Evolutionary conservation across 1,284 basidiomycete species (phyloP).

Genomic region (Microbotryum violaceum): DNA sequence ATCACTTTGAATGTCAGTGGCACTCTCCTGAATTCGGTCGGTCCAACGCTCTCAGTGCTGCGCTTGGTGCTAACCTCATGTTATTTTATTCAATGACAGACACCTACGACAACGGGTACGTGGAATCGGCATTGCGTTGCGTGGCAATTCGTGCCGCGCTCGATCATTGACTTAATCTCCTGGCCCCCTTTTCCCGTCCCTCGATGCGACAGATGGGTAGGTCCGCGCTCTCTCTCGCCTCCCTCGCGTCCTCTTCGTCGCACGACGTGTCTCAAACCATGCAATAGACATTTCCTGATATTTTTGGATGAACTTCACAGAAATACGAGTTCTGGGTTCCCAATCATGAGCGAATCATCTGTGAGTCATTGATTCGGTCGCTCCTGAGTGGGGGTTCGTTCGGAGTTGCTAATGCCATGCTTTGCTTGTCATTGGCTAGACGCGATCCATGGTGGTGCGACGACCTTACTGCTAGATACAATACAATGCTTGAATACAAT

Average conservation of each 20-base stretch:
- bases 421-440: conserved; percentile 5
- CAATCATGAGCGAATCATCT: conserved; percentile 38
- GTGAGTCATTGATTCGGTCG: too few species aligned
- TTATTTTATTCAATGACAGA: not conserved
- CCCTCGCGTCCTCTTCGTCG: not conserved
- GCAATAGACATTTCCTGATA: not conserved
- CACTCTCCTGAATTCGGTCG: not conserved
- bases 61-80: too few species aligned
- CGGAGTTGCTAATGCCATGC: too few species aligned
- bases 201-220: too few species aligned
- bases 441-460: conserved; percentile 32
- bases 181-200: not conserved
- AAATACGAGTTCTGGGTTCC: conserved; percentile 39
- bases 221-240: not conserved
- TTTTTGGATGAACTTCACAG: conserved; percentile 9
- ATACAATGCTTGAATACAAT: not conserved
- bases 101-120: conserved; percentile 24
- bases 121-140: not conserved
- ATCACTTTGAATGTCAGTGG: conserved; percentile 15
- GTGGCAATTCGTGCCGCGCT: too few species aligned
- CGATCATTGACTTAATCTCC: not conserved
- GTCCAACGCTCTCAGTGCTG: not conserved
- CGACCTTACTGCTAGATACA: not conserved
- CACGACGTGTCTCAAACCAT: not conserved
- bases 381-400: too few species aligned